Evolutionary conservation across 2,329 filamentous ascomycete species (phyloP).

Genomic region (Alternaria triticina): DNA sequence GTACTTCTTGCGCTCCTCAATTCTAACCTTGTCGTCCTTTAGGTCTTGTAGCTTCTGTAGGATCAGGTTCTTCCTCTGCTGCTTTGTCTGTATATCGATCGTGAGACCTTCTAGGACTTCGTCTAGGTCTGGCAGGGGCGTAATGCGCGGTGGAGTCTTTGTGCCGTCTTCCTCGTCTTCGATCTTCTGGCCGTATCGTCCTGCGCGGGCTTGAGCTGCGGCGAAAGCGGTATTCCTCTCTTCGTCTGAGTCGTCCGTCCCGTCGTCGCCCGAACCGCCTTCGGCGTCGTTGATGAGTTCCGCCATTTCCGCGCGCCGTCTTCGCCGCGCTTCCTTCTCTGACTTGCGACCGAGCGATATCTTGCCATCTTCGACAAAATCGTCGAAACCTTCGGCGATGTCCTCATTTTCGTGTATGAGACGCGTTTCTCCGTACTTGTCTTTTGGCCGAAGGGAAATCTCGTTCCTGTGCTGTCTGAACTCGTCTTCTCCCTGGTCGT

Average conservation of each 20-base stretch:
- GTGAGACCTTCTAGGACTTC: slow-evolving; percentile 71
- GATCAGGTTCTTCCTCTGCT: slow-evolving; percentile 64
- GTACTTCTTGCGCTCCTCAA: slow-evolving; percentile 74
- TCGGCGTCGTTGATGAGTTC: slow-evolving; percentile 83
- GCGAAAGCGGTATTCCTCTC: slow-evolving; percentile 81
- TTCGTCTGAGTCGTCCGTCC: slow-evolving; percentile 69
- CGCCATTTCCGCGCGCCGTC: slow-evolving; percentile 78
- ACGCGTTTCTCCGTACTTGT: slow-evolving; percentile 71
- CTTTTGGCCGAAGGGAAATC: slow-evolving; percentile 61
- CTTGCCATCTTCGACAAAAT: slow-evolving; percentile 84
- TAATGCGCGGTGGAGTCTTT: slow-evolving; percentile 74
- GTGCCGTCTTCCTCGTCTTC: slow-evolving; percentile 52
- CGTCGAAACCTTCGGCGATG: slow-evolving; percentile 89
- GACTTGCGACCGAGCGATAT: slow-evolving; percentile 80
- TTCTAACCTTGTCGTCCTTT: slow-evolving; percentile 70
- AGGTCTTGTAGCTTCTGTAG: slow-evolving; percentile 69
- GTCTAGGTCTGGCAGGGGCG: slow-evolving; percentile 75
- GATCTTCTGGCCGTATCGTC: slow-evolving; percentile 72
- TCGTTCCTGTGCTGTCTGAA: slow-evolving; percentile 48
- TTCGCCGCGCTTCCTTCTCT: slow-evolving; percentile 71
- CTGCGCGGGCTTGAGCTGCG: slow-evolving; percentile 81
- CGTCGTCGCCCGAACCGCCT: slow-evolving; percentile 70
- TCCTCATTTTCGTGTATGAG: slow-evolving; percentile 89
- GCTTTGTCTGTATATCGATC: slow-evolving; percentile 67
- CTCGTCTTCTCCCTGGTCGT: slow-evolving; percentile 49